These are phyloP conservation scores for Eimeria sp. DNA, from an alignment of 169 alveolate species.

Conservation along the genomic window DNA sequence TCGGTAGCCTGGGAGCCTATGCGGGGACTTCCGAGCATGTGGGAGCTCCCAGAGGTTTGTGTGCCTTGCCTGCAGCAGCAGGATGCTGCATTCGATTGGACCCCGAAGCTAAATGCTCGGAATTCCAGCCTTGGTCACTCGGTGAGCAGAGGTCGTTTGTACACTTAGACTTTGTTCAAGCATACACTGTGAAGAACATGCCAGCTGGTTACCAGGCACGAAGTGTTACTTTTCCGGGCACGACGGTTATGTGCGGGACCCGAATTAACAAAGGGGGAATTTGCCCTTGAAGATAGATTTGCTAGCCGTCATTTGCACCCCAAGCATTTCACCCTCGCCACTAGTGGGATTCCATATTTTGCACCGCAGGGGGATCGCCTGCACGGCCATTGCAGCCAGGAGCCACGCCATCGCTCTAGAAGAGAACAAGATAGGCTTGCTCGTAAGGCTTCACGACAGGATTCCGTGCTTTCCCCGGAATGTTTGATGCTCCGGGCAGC, in stretches of 20 bases:
- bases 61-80: conserved; percentile 54
- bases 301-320: neutral
- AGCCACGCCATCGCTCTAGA: conserved; percentile 65
- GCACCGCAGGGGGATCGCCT: conserved; percentile 59
- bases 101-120: conserved; percentile 73
- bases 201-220: no score
- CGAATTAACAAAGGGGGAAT: neutral
- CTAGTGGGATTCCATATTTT: neutral
- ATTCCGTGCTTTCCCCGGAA: neutral
- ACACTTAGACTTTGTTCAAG: no score
- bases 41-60: neutral
- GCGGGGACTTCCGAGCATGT: neutral
- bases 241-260: neutral
- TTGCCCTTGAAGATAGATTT: neutral
- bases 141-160: neutral
- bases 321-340: neutral
- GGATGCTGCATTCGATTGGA: conserved; percentile 72
- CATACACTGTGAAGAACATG: no score
- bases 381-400: conserved; percentile 73
- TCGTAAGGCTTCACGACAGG: neutral
- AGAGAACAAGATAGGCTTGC: conserved; percentile 71
- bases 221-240: neutral
- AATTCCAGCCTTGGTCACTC: conserved; percentile 55
- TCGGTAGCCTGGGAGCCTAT: neutral
- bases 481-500: neutral